These are phyloP conservation scores for Talaromyces albobiverticillius DNA, from an alignment of 2,329 filamentous ascomycete species.

Conservation along the genomic window DNA sequence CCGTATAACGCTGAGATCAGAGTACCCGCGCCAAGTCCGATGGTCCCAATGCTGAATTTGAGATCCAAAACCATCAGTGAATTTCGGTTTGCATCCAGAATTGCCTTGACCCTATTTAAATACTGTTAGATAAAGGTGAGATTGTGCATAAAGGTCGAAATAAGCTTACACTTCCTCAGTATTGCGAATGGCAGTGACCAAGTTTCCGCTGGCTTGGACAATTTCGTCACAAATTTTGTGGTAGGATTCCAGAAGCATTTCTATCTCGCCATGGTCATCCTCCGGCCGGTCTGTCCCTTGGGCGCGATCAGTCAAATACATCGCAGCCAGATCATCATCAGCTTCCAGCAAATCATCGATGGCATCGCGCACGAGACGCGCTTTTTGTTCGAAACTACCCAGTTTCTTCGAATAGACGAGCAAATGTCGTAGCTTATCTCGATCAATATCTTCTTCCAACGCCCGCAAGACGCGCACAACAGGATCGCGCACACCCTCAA, in stretches of 20 bases:
- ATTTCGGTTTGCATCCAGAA: conserved; percentile 96
- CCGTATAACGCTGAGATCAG: conserved; percentile 98
- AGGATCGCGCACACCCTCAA: conserved; percentile 87
- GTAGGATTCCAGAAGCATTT: conserved; percentile 95
- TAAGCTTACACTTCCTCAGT: conserved; percentile 88
- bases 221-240: conserved; percentile 98
- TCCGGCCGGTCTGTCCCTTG: conserved; percentile 69
- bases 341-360: conserved; percentile 94
- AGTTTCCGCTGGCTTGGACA: conserved; percentile 87
- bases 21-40: conserved; percentile 91
- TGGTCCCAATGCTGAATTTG: conserved; percentile 91
- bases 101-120: conserved; percentile 74
- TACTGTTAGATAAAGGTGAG: conserved; percentile 16
- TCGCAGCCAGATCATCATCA: conserved; percentile 87
- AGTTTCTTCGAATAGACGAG: conserved; percentile 94
- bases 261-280: conserved; percentile 91
- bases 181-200: conserved; percentile 93
- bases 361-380: conserved; percentile 86
- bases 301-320: conserved; percentile 92
- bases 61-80: conserved; percentile 95
- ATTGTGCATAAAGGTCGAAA: neutral
- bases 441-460: conserved; percentile 93
- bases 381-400: conserved; percentile 96
- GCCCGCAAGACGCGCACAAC: conserved; percentile 85
- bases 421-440: conserved; percentile 85